These are phyloP conservation scores for Pisolithus thermaeus DNA, from an alignment of 1,284 basidiomycete genomes.

Conservation along the genomic window DNA sequence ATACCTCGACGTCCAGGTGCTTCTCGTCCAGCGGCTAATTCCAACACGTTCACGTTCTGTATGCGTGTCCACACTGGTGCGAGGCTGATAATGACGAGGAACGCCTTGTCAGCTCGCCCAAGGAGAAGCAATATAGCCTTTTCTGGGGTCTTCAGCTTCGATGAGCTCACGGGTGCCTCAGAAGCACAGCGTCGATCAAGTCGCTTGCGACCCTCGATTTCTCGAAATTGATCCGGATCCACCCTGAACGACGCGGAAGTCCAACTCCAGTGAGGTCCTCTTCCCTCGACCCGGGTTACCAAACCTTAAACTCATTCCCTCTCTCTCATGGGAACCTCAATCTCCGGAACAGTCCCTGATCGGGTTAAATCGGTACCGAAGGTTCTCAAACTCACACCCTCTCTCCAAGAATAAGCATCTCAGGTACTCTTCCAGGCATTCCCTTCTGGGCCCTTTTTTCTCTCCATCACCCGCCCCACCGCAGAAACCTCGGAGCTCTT, in stretches of 20 bases:
- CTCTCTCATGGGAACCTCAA: background rate
- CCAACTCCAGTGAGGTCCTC: background rate
- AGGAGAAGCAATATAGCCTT: constrained; percentile 20
- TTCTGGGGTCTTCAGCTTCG: constrained; percentile 18
- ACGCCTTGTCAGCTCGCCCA: background rate
- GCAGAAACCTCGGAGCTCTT: constrained; percentile 6
- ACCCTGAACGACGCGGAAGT: constrained; percentile 3
- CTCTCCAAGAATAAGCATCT: background rate
- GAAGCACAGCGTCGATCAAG: constrained; percentile 30
- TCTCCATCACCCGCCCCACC: background rate
- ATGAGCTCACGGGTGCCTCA: constrained; percentile 23
- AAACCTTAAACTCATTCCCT: background rate
- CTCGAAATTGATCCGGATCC: constrained; percentile 14
- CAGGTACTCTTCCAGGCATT: background rate
- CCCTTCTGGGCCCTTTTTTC: constrained; percentile 3
- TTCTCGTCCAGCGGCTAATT: background rate
- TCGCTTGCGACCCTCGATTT: constrained; percentile 22
- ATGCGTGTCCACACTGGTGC: background rate
- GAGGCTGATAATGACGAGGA: background rate
- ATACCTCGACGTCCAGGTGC: background rate
- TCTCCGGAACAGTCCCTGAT: background rate
- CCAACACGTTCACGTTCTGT: background rate
- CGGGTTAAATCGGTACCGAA: constrained; percentile 19
- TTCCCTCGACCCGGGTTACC: constrained; percentile 1
- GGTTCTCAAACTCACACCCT: background rate